These are phyloP conservation scores for Mycena belliarum DNA, from an alignment of 768 basidiomycete species.

Conservation along the genomic window DNA sequence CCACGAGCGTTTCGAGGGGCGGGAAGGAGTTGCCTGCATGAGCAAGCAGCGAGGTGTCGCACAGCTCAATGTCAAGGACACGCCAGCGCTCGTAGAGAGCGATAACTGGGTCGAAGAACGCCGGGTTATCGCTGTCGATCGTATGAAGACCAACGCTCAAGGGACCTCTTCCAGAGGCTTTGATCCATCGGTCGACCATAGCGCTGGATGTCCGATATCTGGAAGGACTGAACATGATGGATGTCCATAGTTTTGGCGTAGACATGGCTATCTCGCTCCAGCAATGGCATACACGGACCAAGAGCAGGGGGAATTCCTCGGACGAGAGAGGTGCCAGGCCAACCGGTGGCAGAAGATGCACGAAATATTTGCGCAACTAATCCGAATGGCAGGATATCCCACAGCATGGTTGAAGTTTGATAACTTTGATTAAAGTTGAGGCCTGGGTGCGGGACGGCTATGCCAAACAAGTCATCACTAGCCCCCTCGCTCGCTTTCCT, in stretches of 20 bases:
- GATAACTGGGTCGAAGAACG: not conserved
- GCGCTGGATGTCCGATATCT: not conserved
- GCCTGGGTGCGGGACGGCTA: too few relatives aligned
- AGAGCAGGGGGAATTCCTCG: not conserved
- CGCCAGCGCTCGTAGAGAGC: not conserved
- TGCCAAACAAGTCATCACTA: slow-evolving; percentile 4
- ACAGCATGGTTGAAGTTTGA: too few relatives aligned
- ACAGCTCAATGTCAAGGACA: not conserved
- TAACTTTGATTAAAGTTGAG: too few relatives aligned
- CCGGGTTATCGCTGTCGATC: not conserved
- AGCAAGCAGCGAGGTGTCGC: not conserved
- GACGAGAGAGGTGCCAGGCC: not conserved
- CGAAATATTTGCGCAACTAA: not conserved
- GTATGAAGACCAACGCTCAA: not conserved
- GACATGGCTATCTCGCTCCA: not conserved
- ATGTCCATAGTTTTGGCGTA: not conserved
- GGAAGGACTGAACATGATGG: not conserved
- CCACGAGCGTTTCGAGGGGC: not conserved
- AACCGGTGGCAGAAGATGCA: not conserved
- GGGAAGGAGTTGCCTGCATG: not conserved
- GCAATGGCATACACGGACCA: not conserved
- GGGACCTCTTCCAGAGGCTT: not conserved
- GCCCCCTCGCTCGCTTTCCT: not conserved
- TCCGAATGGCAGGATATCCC: not conserved
- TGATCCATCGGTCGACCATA: not conserved